Conservation (phyloP, 192 early-diverging fungal species). For the Podila epigama region DNA sequence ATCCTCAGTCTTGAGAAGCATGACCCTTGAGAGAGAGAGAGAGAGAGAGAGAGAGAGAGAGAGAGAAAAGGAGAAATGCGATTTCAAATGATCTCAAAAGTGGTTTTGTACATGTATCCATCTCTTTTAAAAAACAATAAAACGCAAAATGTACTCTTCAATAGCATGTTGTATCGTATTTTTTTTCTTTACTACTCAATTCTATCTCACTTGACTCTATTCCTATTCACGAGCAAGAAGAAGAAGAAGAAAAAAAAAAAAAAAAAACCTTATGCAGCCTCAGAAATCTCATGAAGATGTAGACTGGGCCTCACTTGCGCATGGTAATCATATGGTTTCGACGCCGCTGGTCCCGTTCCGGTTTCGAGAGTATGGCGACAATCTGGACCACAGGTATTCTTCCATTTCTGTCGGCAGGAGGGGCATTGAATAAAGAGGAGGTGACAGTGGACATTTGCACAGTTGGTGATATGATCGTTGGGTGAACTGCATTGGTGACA, state of each 20-base stretch:
- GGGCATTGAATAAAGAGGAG: slow-evolving; percentile 76
- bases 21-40: too few species aligned
- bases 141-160: not conserved
- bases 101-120: too few species aligned
- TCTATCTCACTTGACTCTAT: too few species aligned
- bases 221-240: not conserved
- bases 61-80: too few species aligned
- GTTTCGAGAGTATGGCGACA: slow-evolving; percentile 27
- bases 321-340: slow-evolving; percentile 42
- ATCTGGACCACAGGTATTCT: slow-evolving; percentile 57
- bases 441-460: slow-evolving; percentile 74
- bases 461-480: slow-evolving; percentile 73
- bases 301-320: slow-evolving; percentile 28
- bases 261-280: slow-evolving; percentile 5
- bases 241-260: not conserved
- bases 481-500: slow-evolving; percentile 73
- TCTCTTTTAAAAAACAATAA: not conserved
- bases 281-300: not conserved
- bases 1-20: not conserved
- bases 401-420: slow-evolving; percentile 55
- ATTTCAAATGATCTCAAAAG: not conserved
- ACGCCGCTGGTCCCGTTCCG: slow-evolving; percentile 13
- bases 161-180: too few species aligned
- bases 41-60: too few species aligned
- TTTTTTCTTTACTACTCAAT: too few species aligned